Percentiles rank a stretch among this genome's conserved stretches.
phyloP scores from a whole-genome alignment of 2,329 filamentous ascomycete genomes.

The Neocatenulostroma microsporum region DNA sequence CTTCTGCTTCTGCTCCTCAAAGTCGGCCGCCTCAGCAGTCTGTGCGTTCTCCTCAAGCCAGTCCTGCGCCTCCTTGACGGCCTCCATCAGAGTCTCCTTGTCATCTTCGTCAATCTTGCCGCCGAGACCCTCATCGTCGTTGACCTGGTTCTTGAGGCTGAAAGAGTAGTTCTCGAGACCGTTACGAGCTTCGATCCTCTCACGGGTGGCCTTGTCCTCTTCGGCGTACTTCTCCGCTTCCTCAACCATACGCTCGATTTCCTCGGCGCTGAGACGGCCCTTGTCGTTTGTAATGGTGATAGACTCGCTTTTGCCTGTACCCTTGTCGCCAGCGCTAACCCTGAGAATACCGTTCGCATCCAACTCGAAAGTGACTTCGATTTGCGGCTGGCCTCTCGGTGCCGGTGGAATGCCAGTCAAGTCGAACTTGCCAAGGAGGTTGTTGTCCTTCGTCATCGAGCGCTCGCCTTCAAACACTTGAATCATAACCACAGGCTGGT shows the following conservation, averaged over 20 bases:
- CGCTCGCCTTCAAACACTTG: slow-evolving; percentile 99
- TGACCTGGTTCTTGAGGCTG: slow-evolving; percentile 98
- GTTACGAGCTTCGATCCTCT: slow-evolving; percentile 95
- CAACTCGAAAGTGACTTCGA: slow-evolving; percentile 95
- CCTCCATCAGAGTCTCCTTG: slow-evolving; percentile 92
- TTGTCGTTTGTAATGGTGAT: slow-evolving; percentile 99
- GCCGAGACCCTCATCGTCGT: slow-evolving; percentile 91
- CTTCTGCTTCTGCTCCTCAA: slow-evolving; percentile 99
- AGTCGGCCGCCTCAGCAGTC: slow-evolving; percentile 82
- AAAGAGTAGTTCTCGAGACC: slow-evolving; percentile 98
- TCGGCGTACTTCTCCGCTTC: slow-evolving; percentile 99
- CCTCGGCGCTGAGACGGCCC: slow-evolving; percentile 89
- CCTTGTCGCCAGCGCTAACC: slow-evolving; percentile 94
- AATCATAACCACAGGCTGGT: slow-evolving; percentile 97
- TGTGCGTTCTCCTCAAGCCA: slow-evolving; percentile 95
- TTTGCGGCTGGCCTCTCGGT: slow-evolving; percentile 92
- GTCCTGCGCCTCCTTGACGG: slow-evolving; percentile 92
- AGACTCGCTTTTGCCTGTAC: slow-evolving; percentile 91
- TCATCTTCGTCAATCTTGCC: slow-evolving; percentile 98
- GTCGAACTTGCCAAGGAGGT: slow-evolving; percentile 96
- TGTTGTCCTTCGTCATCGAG: slow-evolving; percentile 41
- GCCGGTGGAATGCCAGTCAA: slow-evolving; percentile 91
- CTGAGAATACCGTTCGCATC: slow-evolving; percentile 98
- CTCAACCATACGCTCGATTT: slow-evolving; percentile 98
- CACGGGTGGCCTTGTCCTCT: slow-evolving; percentile 96